Evolutionary conservation across 306 rosid species (phyloP), one percentile per base, ranked within the genome.

Genomic region (Astragalus glycyphyllos): DNA sequence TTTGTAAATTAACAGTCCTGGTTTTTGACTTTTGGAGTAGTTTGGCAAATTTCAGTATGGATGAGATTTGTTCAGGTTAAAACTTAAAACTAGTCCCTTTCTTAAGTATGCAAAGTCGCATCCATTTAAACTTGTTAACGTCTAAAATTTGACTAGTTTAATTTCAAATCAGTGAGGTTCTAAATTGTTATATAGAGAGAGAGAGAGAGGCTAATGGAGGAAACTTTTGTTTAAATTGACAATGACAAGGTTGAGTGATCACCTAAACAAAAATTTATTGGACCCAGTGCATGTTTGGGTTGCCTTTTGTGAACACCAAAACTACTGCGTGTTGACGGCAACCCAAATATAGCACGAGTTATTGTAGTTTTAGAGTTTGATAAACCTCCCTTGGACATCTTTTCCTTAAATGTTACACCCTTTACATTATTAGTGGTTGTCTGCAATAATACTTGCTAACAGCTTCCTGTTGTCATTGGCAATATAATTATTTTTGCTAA

Each of bases 391-490:
- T 42, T 57, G 26, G 38, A 1, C 37, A 10, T 10, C 4, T 32
- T 26, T 57, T 71, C 6, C 20, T 58, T 35, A 26, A 26, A 2
- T 57, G 11, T 59, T 72, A 11, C 54, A 6, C 8, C 77, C 72
- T 11, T 68, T 60, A 59, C 46, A 50, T 59, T 16, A 7, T 29
- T 3, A 50, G 51, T 69, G 38, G 8, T 56, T 70, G 4, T 38
- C 45, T 57, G 13, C 50, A 14, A 11, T 32, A 14, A 10, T 32
- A 12, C 14, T 12, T 9, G 5, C 4, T 13, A 71, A 72, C 79
- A 84, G 90, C 90, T 86, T 64, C 92, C 94, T 58, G 87, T 86
- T 64, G 91, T 84, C 26, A 80, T 86, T 71, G 90, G 84, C 59
- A 66, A 41, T 16, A 1, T 61, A 13, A 7, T n/a, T 26, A 1